Percentiles rank a stretch among this genome's conserved stretches.
Conservation (phyloP, 2,329 filamentous ascomycete species). For the Alternaria atra region DNA sequence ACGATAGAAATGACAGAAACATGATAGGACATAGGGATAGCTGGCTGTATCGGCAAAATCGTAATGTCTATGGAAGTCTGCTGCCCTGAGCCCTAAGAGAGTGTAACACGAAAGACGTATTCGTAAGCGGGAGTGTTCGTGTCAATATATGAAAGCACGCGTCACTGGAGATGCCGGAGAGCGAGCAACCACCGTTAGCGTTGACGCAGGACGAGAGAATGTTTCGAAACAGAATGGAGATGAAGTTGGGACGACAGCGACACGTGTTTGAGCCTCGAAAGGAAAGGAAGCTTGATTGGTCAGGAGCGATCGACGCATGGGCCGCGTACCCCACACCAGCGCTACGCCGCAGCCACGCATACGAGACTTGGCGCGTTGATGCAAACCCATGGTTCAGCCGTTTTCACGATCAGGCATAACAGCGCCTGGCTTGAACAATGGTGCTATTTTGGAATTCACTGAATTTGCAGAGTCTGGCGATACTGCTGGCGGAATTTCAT, state of each 20-base stretch:
- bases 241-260: slow-evolving; percentile 32
- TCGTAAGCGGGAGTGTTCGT: background rate
- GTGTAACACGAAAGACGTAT: too few species aligned
- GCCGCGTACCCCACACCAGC: slow-evolving; percentile 25
- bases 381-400: background rate
- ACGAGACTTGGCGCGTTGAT: slow-evolving; percentile 6
- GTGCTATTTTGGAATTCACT: background rate
- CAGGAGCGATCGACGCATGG: slow-evolving; percentile 19
- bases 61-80: background rate
- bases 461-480: background rate
- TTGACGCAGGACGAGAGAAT: slow-evolving; percentile 1
- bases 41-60: background rate
- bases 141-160: background rate
- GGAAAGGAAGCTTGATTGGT: slow-evolving; percentile 39
- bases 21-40: background rate
- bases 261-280: slow-evolving; percentile 32
- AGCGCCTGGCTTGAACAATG: background rate
- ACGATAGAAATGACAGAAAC: background rate
- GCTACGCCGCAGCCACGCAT: slow-evolving; percentile 45
- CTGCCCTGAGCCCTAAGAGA: too few species aligned
- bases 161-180: background rate
- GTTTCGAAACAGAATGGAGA: slow-evolving; percentile 2
- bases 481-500: background rate
- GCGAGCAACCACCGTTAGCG: background rate
- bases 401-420: background rate